Base-by-base conservation (phyloP, 345 rosid species). In the Acer campestre region DNA sequence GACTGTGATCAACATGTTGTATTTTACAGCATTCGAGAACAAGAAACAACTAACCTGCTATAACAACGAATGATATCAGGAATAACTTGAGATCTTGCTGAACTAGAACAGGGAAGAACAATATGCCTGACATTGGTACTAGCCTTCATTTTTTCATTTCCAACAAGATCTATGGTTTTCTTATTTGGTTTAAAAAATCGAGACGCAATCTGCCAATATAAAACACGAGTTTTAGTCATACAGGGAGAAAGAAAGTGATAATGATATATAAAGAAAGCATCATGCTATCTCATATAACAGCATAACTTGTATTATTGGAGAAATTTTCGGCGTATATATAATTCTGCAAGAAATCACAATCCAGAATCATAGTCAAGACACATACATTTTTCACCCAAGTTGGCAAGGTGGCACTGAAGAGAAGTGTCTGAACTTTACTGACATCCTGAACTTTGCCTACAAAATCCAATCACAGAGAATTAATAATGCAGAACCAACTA, bases 91-190 rank as follows among this genome's bases (percentile, higher is more conserved):
- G 93, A 61, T 87, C 87, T 89, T 18, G 99, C 99, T 25, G 90
- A 67, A 73, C 85, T 77, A 80, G 81, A 80, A 80, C 98, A 97
- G 40, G 98, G 98, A 80, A 97, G 82, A 67, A 87, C 91, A 78
- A 94, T 89, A 79, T 97, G 99, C 80, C 96, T 85, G 49, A 97
- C 99, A 82, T 74, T 94, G 46, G 85, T 91, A 75, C 98, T 94
- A 40, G 99, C 99, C 89, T 97, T 97, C 98, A 94, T 90, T 79
- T 90, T 94, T 84, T 93, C 98, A 80, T 94, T 93, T 77, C 98
- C 99, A 72, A 97, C 99, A 78, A 97, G 98, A 89, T 97, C 99
- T 62, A 93, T 92, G 53, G 97, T 94, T 87, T 87, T 89, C 92
- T 88, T 90, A 2, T 80, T 67, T 76, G 80, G 51, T 82, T 97